A percentile compares a stretch with the other conserved stretches of the same genome.
phyloP scores from a whole-genome alignment of 371 early-diverging fungal species.

The Zancudomyces culisetae region DNA sequence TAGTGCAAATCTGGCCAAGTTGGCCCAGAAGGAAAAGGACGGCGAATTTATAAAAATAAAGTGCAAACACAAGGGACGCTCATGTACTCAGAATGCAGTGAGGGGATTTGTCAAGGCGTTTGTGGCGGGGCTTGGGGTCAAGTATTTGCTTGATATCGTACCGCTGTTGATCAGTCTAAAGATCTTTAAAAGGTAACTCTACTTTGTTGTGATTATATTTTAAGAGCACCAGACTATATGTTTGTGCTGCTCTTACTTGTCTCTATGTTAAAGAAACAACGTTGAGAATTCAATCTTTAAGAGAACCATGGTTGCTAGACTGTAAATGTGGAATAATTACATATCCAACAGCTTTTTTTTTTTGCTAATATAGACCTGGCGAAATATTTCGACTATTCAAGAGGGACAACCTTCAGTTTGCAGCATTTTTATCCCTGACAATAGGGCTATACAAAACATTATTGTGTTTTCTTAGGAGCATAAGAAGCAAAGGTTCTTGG shows the following conservation, averaged over 20 bases:
- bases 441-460: slow-evolving; percentile 58
- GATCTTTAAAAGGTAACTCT: slow-evolving; percentile 34
- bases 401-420: slow-evolving; percentile 58
- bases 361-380: neutral
- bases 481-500: slow-evolving; percentile 18
- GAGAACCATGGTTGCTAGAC: too few relatives aligned
- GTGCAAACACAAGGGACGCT: slow-evolving; percentile 56
- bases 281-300: too few relatives aligned
- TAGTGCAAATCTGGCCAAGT: slow-evolving; percentile 11
- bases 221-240: too few relatives aligned
- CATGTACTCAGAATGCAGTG: slow-evolving; percentile 49
- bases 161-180: slow-evolving; percentile 45
- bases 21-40: slow-evolving; percentile 17
- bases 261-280: too few relatives aligned
- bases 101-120: slow-evolving; percentile 58
- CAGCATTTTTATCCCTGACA: slow-evolving; percentile 59
- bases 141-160: slow-evolving; percentile 49
- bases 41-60: neutral
- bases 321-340: too few relatives aligned
- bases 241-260: too few relatives aligned
- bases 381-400: slow-evolving; percentile 22
- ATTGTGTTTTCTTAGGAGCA: slow-evolving; percentile 44
- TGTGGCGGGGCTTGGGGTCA: slow-evolving; percentile 43
- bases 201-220: slow-evolving; percentile 26
- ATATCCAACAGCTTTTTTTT: too few relatives aligned